Evolutionary conservation across 441 rosid species (phyloP).

Genomic region (Brassica balearica): DNA sequence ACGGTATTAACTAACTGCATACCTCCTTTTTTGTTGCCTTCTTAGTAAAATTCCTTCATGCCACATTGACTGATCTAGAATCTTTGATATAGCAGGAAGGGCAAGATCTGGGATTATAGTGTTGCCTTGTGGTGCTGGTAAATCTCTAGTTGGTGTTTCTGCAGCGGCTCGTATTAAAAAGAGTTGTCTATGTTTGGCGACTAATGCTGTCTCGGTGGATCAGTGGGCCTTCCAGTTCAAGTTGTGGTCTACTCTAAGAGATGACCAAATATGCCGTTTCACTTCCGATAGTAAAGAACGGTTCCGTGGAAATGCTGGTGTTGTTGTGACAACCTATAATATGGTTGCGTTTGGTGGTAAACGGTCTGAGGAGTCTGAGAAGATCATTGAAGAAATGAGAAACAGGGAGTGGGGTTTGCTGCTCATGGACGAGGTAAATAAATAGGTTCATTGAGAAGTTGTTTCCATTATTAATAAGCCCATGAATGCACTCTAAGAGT

Average conservation of each 20-base stretch:
- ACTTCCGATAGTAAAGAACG: conserved; percentile 98
- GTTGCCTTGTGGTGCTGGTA: conserved; percentile 98
- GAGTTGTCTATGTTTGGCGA: conserved; percentile 96
- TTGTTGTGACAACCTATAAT: conserved; percentile 94
- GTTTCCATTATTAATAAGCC: background rate
- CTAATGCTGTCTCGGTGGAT: conserved; percentile 98
- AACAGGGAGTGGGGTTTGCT: conserved; percentile 98
- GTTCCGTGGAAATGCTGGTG: conserved; percentile 95
- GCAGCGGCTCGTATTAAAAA: conserved; percentile 91
- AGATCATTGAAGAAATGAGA: conserved; percentile 94
- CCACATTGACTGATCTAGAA: conserved; percentile 24
- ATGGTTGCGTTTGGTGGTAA: conserved; percentile 99
- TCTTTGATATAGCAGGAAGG: conserved; percentile 64
- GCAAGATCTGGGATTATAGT: conserved; percentile 98
- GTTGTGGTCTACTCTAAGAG: conserved; percentile 90
- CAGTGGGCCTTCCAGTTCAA: conserved; percentile 97
- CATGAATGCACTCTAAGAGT: conserved; percentile 7
- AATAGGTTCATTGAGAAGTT: background rate
- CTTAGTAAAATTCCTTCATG: background rate
- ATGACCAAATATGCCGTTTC: conserved; percentile 92
- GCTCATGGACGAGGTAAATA: conserved; percentile 92
- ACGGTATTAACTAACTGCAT: conserved; percentile 54
- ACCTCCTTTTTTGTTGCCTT: background rate
- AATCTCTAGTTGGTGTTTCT: conserved; percentile 95
- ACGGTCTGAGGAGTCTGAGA: conserved; percentile 94